A percentile compares a stretch with the other conserved stretches of the same genome.
phyloP scores from a whole-genome alignment of 2,329 filamentous ascomycete genomes.

The Alternaria gaisen region DNA sequence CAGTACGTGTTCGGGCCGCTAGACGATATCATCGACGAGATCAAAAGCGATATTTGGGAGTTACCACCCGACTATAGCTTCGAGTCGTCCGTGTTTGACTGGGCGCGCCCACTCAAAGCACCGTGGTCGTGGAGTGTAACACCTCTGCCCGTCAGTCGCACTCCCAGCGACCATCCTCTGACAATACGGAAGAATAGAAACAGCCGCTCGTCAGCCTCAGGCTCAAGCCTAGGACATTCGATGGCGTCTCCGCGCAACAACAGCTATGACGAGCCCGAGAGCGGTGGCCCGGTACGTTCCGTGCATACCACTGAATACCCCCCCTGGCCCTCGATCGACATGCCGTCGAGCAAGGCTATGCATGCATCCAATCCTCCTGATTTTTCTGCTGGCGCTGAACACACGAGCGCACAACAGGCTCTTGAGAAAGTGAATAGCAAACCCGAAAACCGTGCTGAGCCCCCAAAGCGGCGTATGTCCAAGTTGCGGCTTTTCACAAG shows the following conservation, averaged over 20 bases:
- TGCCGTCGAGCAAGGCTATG: neutral
- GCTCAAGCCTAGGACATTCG: conserved; percentile 29
- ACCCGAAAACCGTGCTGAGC: neutral
- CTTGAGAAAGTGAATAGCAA: conserved; percentile 13
- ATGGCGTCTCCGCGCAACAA: conserved; percentile 24
- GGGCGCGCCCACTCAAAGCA: conserved; percentile 28
- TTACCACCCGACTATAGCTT: conserved; percentile 25
- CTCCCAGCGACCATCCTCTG: conserved; percentile 42
- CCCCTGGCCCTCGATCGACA: conserved; percentile 27
- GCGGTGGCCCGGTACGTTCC: conserved; percentile 13
- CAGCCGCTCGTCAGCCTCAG: conserved; percentile 41
- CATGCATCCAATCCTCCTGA: neutral
- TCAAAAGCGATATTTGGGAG: conserved; percentile 40
- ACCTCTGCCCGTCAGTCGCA: conserved; percentile 41
- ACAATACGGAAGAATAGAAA: conserved; percentile 45
- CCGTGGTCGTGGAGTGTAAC: conserved; percentile 34
- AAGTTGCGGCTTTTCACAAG: conserved; percentile 30
- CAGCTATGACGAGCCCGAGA: conserved; percentile 19
- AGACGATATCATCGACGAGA: conserved; percentile 49
- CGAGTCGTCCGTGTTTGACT: conserved; percentile 23
- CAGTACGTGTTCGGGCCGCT: conserved; percentile 33
- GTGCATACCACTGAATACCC: neutral
- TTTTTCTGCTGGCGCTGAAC: conserved; percentile 8
- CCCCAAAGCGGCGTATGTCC: conserved; percentile 26
- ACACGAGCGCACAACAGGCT: conserved; percentile 19